Conservation (phyloP, 176 grass and related monocot genomes). For the Lolium multiflorum region DNA sequence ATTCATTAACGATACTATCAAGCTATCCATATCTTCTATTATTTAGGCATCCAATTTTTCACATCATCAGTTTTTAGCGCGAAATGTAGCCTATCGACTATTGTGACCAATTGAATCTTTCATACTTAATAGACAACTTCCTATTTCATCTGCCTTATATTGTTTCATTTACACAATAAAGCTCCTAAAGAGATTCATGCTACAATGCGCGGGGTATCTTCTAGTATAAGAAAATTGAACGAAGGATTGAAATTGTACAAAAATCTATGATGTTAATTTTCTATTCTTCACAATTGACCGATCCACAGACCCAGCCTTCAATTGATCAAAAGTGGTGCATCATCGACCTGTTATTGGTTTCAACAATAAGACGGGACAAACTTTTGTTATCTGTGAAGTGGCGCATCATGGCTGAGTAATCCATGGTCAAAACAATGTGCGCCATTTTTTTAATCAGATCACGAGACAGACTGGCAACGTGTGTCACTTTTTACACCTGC, state of each 20-base stretch:
- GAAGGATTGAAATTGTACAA: neutral
- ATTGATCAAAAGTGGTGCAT: constrained; percentile 3
- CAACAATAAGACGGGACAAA: neutral
- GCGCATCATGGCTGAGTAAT: neutral
- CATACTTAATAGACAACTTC: too few relatives aligned
- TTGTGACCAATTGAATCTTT: too few relatives aligned
- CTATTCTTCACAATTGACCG: neutral
- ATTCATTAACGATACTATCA: too few relatives aligned
- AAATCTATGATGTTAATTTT: neutral
- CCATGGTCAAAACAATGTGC: neutral
- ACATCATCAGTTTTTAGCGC: too few relatives aligned
- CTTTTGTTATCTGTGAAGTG: neutral
- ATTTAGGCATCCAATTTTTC: too few relatives aligned
- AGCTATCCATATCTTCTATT: too few relatives aligned
- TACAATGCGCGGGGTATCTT: too few relatives aligned
- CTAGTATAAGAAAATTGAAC: too few relatives aligned
- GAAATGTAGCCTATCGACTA: too few relatives aligned
- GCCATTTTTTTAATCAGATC: neutral
- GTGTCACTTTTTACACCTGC: constrained; percentile 24
- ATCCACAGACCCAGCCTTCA: neutral
- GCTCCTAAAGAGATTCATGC: too few relatives aligned
- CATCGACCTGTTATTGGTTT: neutral
- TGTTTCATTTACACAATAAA: too few relatives aligned
- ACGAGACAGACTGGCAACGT: constrained; percentile 18
- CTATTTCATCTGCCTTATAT: too few relatives aligned